Conservation (phyloP, 257 asterid species). For the Solanum sejunctum region DNA sequence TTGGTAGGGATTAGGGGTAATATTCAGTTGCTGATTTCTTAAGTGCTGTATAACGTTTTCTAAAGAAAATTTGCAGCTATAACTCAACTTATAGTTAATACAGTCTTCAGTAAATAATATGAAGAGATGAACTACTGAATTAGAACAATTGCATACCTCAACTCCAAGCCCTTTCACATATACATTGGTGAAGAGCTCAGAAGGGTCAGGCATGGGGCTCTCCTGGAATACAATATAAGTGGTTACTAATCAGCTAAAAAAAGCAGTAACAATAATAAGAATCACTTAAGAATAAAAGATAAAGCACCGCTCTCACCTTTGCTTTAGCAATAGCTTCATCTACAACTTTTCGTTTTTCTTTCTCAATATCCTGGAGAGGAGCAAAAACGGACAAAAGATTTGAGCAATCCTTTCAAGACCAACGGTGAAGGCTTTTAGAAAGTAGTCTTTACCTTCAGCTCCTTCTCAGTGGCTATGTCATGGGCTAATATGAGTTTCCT, state of each 20-base stretch:
- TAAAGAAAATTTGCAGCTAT: neutral
- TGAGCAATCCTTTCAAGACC: neutral
- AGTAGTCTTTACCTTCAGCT: constrained; percentile 53
- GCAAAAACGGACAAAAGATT: neutral
- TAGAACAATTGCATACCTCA: constrained; percentile 46
- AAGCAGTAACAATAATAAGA: neutral
- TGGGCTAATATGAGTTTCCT: constrained; percentile 70
- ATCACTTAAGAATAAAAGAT: neutral
- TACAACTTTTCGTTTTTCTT: constrained; percentile 70
- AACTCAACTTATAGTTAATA: neutral
- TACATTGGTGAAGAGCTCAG: constrained; percentile 82
- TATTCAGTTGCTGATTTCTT: neutral
- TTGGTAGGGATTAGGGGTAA: neutral
- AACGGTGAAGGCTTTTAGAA: neutral
- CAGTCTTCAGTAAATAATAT: neutral
- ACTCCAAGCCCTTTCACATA: constrained; percentile 72
- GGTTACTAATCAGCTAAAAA: neutral
- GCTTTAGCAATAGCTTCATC: constrained; percentile 97
- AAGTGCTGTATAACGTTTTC: neutral
- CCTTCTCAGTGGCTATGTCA: constrained; percentile 78
- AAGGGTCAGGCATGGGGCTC: constrained; percentile 82
- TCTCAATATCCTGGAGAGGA: constrained; percentile 66
- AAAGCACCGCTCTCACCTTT: constrained; percentile 46
- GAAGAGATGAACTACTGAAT: neutral
- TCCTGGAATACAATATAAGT: constrained; percentile 43